Conservation (phyloP, 2,329 filamentous ascomycete species). For the Cladosporium sp. region DNA sequence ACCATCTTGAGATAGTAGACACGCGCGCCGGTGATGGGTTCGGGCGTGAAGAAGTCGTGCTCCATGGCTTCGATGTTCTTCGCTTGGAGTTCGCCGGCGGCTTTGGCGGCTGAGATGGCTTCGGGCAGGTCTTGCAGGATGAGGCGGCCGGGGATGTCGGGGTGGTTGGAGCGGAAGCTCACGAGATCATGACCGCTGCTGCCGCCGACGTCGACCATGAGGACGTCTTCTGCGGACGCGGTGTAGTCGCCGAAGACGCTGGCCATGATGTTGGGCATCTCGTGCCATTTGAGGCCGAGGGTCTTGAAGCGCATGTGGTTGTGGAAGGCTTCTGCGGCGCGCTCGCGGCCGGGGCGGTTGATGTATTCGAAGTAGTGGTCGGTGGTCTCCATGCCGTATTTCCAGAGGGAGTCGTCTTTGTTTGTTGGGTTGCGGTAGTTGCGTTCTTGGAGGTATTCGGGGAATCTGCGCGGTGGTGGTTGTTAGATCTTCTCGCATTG, state of each 20-base stretch:
- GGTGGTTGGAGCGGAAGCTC: constrained; percentile 24
- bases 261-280: constrained; percentile 18
- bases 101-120: constrained; percentile 18
- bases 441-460: neutral
- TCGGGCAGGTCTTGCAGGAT: constrained; percentile 33
- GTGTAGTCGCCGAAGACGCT: neutral
- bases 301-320: constrained; percentile 22
- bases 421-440: constrained; percentile 4
- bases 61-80: constrained; percentile 25
- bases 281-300: constrained; percentile 15
- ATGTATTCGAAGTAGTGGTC: constrained; percentile 19
- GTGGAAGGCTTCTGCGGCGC: constrained; percentile 12
- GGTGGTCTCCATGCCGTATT: constrained; percentile 7
- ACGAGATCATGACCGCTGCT: constrained; percentile 30
- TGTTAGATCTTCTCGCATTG: neutral
- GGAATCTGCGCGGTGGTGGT: neutral
- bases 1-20: constrained; percentile 25
- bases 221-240: constrained; percentile 21
- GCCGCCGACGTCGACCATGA: constrained; percentile 35
- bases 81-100: constrained; percentile 20
- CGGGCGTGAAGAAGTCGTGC: constrained; percentile 40
- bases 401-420: constrained; percentile 11
- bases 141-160: constrained; percentile 27
- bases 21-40: constrained; percentile 32
- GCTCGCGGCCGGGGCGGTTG: neutral